Conservation (phyloP, 2,329 filamentous ascomycete species). For the Colletotrichum plurivorum region DNA sequence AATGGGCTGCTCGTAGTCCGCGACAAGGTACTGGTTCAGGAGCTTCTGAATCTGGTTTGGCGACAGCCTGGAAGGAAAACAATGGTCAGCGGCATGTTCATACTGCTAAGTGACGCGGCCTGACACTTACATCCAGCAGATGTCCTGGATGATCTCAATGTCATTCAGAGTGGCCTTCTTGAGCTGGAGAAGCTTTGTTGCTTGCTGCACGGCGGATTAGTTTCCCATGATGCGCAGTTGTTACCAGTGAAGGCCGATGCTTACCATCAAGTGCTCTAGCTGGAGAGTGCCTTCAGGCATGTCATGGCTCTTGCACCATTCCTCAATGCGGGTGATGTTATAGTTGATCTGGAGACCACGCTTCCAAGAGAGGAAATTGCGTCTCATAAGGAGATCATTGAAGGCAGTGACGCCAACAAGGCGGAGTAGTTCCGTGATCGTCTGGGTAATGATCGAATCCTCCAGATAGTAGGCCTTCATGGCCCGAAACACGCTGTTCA, state of each 20-base stretch:
- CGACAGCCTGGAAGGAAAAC: conserved; percentile 76
- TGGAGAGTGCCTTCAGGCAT: conserved; percentile 99
- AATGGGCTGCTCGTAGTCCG: conserved; percentile 99
- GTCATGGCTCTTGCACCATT: conserved; percentile 99
- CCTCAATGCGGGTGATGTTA: conserved; percentile 99
- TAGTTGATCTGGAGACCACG: conserved; percentile 99
- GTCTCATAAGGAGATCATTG: conserved; percentile 96
- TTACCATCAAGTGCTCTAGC: conserved; percentile 96
- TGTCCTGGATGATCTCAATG: conserved; percentile 99
- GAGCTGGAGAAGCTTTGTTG: conserved; percentile 95
- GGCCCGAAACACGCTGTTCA: conserved; percentile 97
- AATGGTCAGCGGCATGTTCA: no score
- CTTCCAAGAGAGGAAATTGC: conserved; percentile 99
- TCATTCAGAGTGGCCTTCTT: conserved; percentile 99
- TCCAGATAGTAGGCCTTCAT: conserved; percentile 99
- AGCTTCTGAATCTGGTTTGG: conserved; percentile 99
- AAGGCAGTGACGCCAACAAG: conserved; percentile 98
- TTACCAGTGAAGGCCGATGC: conserved; percentile 43
- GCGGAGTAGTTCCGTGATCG: conserved; percentile 91
- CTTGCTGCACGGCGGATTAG: conserved; percentile 74
- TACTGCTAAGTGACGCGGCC: neutral
- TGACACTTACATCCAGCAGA: conserved; percentile 95
- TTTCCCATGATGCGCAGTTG: neutral
- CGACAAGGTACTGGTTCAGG: conserved; percentile 97
- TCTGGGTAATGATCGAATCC: conserved; percentile 95